Base-by-base conservation (phyloP, 345 rosid genomes). In the Eucalyptus coolabah region DNA sequence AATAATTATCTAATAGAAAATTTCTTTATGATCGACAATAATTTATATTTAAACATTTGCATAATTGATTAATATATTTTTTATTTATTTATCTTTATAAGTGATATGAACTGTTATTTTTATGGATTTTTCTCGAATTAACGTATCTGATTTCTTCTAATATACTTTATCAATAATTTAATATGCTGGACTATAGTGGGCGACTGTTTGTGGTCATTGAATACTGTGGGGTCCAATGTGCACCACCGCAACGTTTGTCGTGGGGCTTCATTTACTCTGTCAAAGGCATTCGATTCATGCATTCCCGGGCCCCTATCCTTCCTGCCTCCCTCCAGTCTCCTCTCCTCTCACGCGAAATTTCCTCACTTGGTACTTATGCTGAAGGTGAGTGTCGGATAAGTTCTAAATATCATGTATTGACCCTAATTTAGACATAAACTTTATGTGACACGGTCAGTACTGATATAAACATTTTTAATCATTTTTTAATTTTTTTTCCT, bases 401-500 rank as follows among this genome's bases (percentile, higher is more conserved):
- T 56, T 56, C 63, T 24, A 56, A 0, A 18, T 51, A 17, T 51
- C 54, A 51, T 51, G 54, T 19, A 53, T 53, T 3, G 30, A 56
- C 30, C 30, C 67, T 26, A 59, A 1, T 40, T 40, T 40, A 40
- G 42, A 40, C 42, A 40, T n/a, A n/a, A n/a, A n/a, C n/a, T n/a
- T 54, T 54, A 54, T 9, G 4, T 18, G 0, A 51, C 1, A 51
- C 21, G 3, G 1, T 50, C 1, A 3, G 53, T 50, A 53, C 4
- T 19, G 0, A 54, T 0, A 23, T 0, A 1, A 56, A 23, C 1
- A 54, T 21, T 54, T 54, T 54, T 8, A 54, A 54, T 54, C 0
- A 54, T 51, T 51, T 51, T 6, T 17, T 15, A 3, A 0, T 6
- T 0, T 51, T 51, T 53, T 2, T 53, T 53, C 1, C 0, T 53